Conservation (phyloP, 352 stramenopile species). For the Globisporangium paddicum region DNA sequence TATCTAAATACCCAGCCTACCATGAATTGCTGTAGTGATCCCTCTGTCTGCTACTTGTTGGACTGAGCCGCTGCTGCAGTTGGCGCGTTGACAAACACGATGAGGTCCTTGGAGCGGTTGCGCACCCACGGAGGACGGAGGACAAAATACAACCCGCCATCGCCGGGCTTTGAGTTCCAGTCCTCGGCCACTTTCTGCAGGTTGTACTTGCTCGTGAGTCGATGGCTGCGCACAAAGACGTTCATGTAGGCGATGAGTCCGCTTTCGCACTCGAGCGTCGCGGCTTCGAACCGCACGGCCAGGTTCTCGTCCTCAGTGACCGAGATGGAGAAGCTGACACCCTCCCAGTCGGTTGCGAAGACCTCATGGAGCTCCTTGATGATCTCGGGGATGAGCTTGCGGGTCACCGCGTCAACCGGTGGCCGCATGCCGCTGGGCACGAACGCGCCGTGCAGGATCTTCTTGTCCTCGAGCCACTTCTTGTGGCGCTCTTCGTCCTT, state of each 20-base stretch:
- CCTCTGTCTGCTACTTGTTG: slow-evolving; percentile 1
- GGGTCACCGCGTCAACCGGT: slow-evolving; percentile 52
- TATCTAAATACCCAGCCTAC: no score
- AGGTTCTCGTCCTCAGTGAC: slow-evolving; percentile 61
- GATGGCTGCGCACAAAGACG: slow-evolving; percentile 63
- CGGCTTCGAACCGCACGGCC: slow-evolving; percentile 48
- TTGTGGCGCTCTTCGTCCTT: slow-evolving; percentile 48
- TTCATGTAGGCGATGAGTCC: slow-evolving; percentile 82
- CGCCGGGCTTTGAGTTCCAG: slow-evolving; percentile 66
- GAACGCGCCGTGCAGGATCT: slow-evolving; percentile 65
- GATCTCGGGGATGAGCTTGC: slow-evolving; percentile 64
- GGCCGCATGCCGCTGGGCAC: slow-evolving; percentile 50
- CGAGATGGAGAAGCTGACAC: slow-evolving; percentile 41
- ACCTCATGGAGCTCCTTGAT: slow-evolving; percentile 67
- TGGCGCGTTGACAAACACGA: slow-evolving; percentile 26
- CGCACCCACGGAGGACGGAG: slow-evolving; percentile 55
- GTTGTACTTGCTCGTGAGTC: slow-evolving; percentile 63
- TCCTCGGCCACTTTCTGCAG: slow-evolving; percentile 78
- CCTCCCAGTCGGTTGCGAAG: slow-evolving; percentile 59
- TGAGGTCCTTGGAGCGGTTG: slow-evolving; percentile 55
- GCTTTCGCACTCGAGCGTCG: slow-evolving; percentile 45
- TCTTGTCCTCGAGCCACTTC: slow-evolving; percentile 67
- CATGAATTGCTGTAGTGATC: not conserved
- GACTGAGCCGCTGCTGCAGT: not conserved
- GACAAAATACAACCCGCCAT: slow-evolving; percentile 57